Conservation (phyloP, 164 flowering plant genomes). For the Magnolia changhungtana region DNA sequence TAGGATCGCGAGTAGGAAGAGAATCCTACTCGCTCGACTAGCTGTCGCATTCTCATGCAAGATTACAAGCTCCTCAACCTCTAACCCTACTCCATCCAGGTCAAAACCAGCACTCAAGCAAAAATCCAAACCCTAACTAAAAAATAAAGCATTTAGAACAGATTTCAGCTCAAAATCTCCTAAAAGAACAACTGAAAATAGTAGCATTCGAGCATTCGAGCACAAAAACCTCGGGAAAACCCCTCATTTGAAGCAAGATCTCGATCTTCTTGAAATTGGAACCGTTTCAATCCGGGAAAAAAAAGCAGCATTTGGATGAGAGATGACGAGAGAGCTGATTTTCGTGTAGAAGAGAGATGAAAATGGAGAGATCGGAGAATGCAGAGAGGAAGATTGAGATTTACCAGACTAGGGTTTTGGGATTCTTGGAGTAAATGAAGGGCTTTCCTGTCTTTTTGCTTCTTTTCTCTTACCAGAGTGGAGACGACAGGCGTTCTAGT, state of each 20-base stretch:
- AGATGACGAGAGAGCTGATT: background rate
- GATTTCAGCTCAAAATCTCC: background rate
- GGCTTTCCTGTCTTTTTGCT: background rate
- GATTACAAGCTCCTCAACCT: background rate
- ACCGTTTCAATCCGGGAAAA: background rate
- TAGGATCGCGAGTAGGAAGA: background rate
- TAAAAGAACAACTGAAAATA: background rate
- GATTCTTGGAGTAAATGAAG: background rate
- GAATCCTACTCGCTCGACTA: background rate
- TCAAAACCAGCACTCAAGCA: background rate
- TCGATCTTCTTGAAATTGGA: background rate
- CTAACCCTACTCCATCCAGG: background rate
- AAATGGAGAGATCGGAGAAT: constrained; percentile 1
- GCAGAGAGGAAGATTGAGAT: background rate
- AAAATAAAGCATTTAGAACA: background rate
- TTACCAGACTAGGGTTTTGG: background rate
- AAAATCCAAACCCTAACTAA: background rate
- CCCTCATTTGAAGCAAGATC: background rate
- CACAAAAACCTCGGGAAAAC: background rate
- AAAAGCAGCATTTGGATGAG: background rate
- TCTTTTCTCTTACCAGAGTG: background rate
- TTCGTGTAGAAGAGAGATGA: background rate
- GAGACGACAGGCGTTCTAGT: background rate
- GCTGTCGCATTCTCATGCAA: background rate
- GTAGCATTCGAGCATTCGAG: background rate